Percentiles rank a stretch among this genome's conserved stretches.
Conservation (phyloP, 345 rosid species). For the Eucalyptus dawsonii region DNA sequence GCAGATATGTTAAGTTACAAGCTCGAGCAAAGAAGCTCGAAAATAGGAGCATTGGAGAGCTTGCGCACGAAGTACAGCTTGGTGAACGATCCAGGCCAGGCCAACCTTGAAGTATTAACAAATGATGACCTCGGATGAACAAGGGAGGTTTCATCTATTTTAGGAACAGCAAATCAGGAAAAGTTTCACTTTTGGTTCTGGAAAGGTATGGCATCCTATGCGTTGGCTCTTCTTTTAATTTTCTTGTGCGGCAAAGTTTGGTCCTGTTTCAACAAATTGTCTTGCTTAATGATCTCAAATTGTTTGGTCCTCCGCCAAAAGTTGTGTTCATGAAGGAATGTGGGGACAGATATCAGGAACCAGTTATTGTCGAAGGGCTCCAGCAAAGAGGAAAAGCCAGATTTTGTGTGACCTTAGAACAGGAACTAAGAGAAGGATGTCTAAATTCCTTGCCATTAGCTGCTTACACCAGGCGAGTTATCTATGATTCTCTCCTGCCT, state of each 20-base stretch:
- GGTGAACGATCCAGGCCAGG: neutral
- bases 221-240: neutral
- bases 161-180: neutral
- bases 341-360: neutral
- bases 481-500: neutral
- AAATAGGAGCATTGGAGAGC: neutral
- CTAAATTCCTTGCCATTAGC: neutral
- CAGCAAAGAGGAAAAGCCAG: neutral
- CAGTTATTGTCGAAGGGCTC: neutral
- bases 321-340: neutral
- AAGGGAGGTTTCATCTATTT: neutral
- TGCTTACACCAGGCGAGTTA: neutral
- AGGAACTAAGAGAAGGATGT: neutral
- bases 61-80: neutral
- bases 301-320: neutral
- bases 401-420: neutral
- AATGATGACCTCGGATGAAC: neutral
- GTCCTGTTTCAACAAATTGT: neutral
- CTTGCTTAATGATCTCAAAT: neutral
- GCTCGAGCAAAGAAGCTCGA: neutral
- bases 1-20: neutral
- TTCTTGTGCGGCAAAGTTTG: neutral
- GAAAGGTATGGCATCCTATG: neutral
- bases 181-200: neutral
- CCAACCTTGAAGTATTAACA: neutral